Base-by-base conservation (phyloP, 2,329 filamentous ascomycete species). In the Fusarium hostae region DNA sequence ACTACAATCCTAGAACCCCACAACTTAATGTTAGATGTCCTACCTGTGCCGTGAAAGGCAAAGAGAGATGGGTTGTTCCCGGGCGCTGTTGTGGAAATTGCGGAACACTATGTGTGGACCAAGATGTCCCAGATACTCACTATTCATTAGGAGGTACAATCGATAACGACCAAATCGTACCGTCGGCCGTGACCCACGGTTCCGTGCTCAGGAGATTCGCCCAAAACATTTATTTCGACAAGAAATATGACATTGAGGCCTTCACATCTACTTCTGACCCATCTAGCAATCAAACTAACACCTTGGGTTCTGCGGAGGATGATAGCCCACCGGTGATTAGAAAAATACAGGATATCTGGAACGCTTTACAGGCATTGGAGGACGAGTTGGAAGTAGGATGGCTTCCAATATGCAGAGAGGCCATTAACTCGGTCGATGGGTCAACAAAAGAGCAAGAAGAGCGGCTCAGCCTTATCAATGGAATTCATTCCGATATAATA, bases 1-100 rank as follows among this genome's bases (percentile, higher is more conserved):
- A 0, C 3, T 24, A 9, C 20, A n/a, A 1, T 13, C 7, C 0
- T 0, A 13, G 0, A 13, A 6, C 1, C 0, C 16, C 15, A 6
- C 5, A 1, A 18, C 5, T 3, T 24, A 15, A 7, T 0, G 2
- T 50, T 5, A 34, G n/a, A 24, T 50, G 47, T 3, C 3, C 5
- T 0, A 20, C 11, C 6, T 50, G 47, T 8, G 30, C 7, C 1
- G 3, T 24, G n/a, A 3, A 5, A 50, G 11, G 15, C 13, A 34
- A 13, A 24, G 28, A 13, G n/a, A 5, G 7, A 22, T 34, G n/a
- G 45, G 15, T 5, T 5, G 0, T 18, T 10, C 5, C 3, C 1
- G 10, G n/a, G 0, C 28, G n/a, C 5, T 18, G 10, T 7, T 34
- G 28, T 7, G 10, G 7, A 24, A 10, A 34, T 10, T 50, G 45